Base-by-base conservation (phyloP, 2,329 filamentous ascomycete species). In the Trichoderma asperellum region DNA sequence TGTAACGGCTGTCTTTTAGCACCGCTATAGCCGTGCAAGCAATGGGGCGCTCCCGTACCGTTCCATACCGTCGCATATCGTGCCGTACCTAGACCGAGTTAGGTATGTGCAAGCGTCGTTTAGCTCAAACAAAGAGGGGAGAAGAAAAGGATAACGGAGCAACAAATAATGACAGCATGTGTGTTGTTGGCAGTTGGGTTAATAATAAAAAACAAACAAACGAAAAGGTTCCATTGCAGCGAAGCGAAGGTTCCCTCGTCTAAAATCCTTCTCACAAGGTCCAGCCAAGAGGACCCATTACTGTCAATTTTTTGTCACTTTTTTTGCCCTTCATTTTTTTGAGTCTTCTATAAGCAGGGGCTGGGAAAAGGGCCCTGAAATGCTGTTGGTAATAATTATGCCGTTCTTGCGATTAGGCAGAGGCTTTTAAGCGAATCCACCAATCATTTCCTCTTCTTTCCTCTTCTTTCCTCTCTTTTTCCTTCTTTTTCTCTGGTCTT, bases 351-450 rank as follows among this genome's bases (percentile, higher is more conserved):
- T n/a, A 34, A 12, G 24, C 16, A 60, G 27, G 6, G 40, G 14
- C 21, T 24, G 14, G 24, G 27, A 57, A 18, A 57, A 57, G 7
- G 29, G 40, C 40, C 53, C 53, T 29, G 29, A 34, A 57, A n/a
- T 21, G 47, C 6, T 32, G 53, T 29, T 56, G 16, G 29, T 2
- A n/a, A 21, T 47, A 27, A 62, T 35, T 35, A 52, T 62, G 47
- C 59, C 59, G 18, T 62, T 62, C 34, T 62, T 52, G 59, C 59
- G 29, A 24, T 24, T 24, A 49, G n/a, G n/a, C 47, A 49, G 47
- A n/a, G 43, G 43, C 59, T 49, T 62, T 62, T 62, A 62, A 52
- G 59, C 59, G 59, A 43, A 29, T 62, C 43, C 49, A 29, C 59
- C 59, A 62, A 49, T 32, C n/a, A 52, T 35, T 52, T 62, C 40